Percentiles rank a stretch among this genome's conserved stretches.
Evolutionary conservation across 306 rosid genomes (phyloP).

Genomic region (Glycyrrhiza uralensis): DNA sequence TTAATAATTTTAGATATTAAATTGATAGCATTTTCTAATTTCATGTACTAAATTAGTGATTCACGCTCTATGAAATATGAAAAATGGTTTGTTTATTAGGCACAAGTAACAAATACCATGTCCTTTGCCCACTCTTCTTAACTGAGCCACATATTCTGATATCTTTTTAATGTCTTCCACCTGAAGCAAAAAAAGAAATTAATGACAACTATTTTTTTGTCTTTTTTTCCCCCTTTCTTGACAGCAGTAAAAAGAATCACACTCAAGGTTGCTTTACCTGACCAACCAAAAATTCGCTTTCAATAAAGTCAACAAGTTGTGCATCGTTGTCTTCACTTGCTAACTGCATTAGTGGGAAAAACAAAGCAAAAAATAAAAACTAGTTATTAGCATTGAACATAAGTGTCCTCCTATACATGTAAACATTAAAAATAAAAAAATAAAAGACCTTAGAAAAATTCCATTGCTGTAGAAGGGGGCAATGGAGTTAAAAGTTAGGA

Average conservation of each 20-base stretch:
- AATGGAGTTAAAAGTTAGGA: neutral
- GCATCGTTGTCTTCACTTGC: constrained; percentile 38
- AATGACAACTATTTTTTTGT: neutral
- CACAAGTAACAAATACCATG: constrained; percentile 25
- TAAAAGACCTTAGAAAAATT: neutral
- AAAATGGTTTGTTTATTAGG: neutral
- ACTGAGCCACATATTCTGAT: constrained; percentile 41
- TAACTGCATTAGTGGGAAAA: constrained; percentile 21
- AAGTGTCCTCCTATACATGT: neutral
- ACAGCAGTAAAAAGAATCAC: neutral
- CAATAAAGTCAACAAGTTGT: constrained; percentile 36
- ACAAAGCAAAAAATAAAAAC: no score
- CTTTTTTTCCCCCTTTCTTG: no score
- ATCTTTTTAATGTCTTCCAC: constrained; percentile 39
- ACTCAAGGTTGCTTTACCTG: constrained; percentile 18
- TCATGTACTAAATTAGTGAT: no score
- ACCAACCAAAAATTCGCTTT: constrained; percentile 28
- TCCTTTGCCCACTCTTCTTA: constrained; percentile 42
- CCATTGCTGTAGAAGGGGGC: neutral
- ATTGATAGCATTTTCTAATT: no score
- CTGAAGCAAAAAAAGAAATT: neutral
- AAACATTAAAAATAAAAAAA: neutral
- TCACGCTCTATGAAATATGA: no score
- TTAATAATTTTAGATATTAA: no score
- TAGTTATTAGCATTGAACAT: neutral